Conservation (phyloP, 768 basidiomycete species). For the Panus rudis region DNA sequence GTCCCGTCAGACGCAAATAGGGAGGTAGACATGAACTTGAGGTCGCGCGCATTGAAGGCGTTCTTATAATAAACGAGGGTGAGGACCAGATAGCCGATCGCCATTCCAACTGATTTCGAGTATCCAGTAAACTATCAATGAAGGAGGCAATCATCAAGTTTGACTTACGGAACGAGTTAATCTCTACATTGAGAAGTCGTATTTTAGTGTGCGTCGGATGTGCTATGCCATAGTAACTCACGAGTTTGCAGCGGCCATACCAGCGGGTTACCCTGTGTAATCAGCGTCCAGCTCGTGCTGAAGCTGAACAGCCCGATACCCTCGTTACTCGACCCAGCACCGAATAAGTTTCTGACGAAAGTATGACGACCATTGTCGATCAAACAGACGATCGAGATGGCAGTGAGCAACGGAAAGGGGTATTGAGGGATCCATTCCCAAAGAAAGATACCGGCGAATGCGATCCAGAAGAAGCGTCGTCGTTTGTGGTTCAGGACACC, state of each 20-base stretch:
- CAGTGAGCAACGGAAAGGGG: conserved; percentile 37
- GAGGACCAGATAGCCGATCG: conserved; percentile 37
- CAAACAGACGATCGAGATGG: conserved; percentile 42
- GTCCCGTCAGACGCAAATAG: conserved; percentile 32
- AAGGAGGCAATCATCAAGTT: too few species aligned
- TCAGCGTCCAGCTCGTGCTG: conserved; percentile 44
- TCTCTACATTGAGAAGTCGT: conserved; percentile 23
- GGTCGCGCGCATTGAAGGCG: conserved; percentile 36
- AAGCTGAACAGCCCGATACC: conserved; percentile 43
- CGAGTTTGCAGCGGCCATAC: conserved; percentile 52
- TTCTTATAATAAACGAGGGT: conserved; percentile 37
- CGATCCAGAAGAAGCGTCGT: conserved; percentile 50
- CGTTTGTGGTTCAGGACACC: conserved; percentile 44
- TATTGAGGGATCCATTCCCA: conserved; percentile 39
- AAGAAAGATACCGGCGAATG: conserved; percentile 40
- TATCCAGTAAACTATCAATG: not conserved
- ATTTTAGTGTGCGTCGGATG: not conserved
- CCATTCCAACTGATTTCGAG: conserved; percentile 37
- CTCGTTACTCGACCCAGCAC: conserved; percentile 45
- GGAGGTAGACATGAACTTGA: conserved; percentile 42
- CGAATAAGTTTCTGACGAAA: conserved; percentile 33
- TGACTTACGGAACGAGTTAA: conserved; percentile 37
- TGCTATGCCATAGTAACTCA: conserved; percentile 16
- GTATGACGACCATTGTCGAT: conserved; percentile 38
- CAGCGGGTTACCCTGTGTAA: conserved; percentile 46